Conservation (phyloP, 1,284 basidiomycete species). For the Puccinia coronata region DNA sequence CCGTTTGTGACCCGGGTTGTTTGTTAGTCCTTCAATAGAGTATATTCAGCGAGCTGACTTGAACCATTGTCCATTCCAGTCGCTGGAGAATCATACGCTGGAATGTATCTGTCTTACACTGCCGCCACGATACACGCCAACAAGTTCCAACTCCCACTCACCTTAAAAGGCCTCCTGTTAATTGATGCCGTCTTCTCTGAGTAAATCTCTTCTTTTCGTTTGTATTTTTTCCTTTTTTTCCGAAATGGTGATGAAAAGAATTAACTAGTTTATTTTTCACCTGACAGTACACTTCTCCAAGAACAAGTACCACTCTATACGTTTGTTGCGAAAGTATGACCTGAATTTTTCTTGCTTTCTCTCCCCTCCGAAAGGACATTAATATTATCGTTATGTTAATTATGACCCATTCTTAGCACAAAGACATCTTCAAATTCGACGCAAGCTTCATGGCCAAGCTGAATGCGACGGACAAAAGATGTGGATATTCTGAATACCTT, state of each 20-base stretch:
- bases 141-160: constrained; percentile 52
- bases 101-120: constrained; percentile 61
- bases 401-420: too few species aligned
- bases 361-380: too few species aligned
- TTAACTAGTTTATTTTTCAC: too few species aligned
- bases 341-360: neutral
- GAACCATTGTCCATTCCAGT: constrained; percentile 28
- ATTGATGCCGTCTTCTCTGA: constrained; percentile 55
- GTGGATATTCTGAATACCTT: constrained; percentile 69
- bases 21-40: neutral
- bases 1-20: neutral
- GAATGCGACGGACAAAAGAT: constrained; percentile 64
- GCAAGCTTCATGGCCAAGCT: constrained; percentile 68
- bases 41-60: neutral
- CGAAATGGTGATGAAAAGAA: too few species aligned
- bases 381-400: too few species aligned
- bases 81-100: constrained; percentile 59
- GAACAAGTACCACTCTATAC: constrained; percentile 16
- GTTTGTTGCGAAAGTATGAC: constrained; percentile 20
- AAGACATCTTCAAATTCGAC: constrained; percentile 51
- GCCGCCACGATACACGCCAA: constrained; percentile 54
- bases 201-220: neutral
- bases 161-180: constrained; percentile 57
- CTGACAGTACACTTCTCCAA: constrained; percentile 3
- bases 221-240: neutral